These are phyloP conservation scores for Aspergillus quadricinctus DNA, from an alignment of 2,329 filamentous ascomycete species.

Conservation along the genomic window DNA sequence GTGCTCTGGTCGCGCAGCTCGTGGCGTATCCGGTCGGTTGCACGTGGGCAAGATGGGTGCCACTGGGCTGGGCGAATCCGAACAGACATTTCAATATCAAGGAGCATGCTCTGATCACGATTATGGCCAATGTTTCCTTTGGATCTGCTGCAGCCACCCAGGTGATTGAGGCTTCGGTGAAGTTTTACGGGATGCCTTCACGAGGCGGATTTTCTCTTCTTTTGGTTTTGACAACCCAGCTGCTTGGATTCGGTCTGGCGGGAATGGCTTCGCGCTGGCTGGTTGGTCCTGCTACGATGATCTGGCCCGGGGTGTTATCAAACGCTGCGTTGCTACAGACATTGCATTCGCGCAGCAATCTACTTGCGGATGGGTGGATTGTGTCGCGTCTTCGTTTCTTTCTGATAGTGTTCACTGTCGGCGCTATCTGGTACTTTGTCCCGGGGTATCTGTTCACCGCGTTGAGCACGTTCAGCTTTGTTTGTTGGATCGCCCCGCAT, in stretches of 20 bases:
- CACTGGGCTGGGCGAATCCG: conserved; percentile 40
- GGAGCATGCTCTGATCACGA: conserved; percentile 43
- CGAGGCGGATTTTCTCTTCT: conserved; percentile 58
- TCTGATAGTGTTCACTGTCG: conserved; percentile 28
- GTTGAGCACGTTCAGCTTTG: conserved; percentile 65
- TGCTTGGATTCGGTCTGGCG: conserved; percentile 61
- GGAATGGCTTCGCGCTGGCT: conserved; percentile 58
- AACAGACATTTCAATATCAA: conserved; percentile 37
- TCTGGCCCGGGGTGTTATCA: conserved; percentile 57
- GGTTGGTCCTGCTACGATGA: conserved; percentile 57
- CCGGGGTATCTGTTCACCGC: conserved; percentile 66
- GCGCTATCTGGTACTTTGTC: conserved; percentile 35
- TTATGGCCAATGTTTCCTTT: conserved; percentile 47
- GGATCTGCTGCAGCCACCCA: conserved; percentile 40
- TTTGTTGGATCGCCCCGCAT: conserved; percentile 66
- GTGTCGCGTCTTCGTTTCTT: conserved; percentile 38
- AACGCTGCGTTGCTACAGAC: conserved; percentile 46
- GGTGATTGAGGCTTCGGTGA: conserved; percentile 35
- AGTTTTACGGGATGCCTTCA: conserved; percentile 55
- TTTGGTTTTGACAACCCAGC: conserved; percentile 57
- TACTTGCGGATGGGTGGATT: conserved; percentile 39
- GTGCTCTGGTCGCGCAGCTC: conserved; percentile 39
- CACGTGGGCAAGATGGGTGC: conserved; percentile 36
- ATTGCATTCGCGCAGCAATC: conserved; percentile 30
- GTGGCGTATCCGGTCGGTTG: conserved; percentile 44